Percentiles rank a stretch among this genome's conserved stretches.
phyloP scores from a whole-genome alignment of 176 grass and related monocot species.

The Hordeum marinum region DNA sequence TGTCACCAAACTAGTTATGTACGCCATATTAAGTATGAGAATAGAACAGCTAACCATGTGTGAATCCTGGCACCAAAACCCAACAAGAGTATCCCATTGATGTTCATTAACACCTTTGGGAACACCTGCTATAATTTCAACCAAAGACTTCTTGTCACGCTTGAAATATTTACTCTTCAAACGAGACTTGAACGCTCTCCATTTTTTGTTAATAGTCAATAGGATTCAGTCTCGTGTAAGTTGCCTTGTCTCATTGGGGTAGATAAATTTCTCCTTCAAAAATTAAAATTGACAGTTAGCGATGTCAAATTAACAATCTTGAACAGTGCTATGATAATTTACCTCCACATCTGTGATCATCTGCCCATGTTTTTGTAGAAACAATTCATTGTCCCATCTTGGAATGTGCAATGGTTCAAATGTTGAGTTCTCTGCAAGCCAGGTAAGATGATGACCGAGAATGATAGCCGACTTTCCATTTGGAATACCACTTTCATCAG shows the following conservation, averaged over 20 bases:
- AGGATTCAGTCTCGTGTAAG: neutral
- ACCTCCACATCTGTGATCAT: neutral
- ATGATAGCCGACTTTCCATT: neutral
- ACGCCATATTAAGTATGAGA: too few relatives aligned
- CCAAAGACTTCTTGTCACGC: too few relatives aligned
- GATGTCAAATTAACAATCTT: neutral
- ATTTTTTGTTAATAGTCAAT: neutral
- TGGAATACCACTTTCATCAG: neutral
- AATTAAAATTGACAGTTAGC: neutral
- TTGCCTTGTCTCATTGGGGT: neutral
- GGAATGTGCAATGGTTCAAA: neutral
- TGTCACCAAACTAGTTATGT: too few relatives aligned
- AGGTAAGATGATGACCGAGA: neutral
- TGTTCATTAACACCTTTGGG: too few relatives aligned
- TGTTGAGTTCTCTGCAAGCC: slow-evolving; percentile 2
- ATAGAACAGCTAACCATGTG: too few relatives aligned
- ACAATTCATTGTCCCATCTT: neutral
- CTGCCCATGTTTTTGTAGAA: neutral
- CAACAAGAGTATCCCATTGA: too few relatives aligned
- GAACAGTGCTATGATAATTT: neutral
- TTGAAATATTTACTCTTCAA: too few relatives aligned
- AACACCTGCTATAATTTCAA: too few relatives aligned
- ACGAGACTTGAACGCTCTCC: too few relatives aligned
- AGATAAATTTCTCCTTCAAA: neutral
- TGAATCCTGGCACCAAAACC: too few relatives aligned